phyloP scores from a whole-genome alignment of 2,329 filamentous ascomycete species.

The Colletotrichum nymphaeae region DNA sequence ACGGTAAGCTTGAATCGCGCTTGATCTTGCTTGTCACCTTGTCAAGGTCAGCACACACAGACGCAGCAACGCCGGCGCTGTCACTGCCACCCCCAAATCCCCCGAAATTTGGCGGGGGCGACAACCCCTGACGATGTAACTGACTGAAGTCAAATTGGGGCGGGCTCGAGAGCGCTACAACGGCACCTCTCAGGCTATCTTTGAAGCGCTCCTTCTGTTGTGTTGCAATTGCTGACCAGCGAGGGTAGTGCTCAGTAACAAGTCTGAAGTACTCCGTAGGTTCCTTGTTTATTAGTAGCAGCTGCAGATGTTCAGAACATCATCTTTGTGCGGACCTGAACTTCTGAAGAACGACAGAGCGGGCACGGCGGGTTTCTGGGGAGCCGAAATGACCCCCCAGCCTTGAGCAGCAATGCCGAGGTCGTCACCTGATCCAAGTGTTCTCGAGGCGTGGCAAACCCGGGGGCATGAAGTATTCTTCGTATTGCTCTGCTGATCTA shows the following conservation, averaged over 20 bases:
- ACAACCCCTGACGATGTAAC: conserved; percentile 1
- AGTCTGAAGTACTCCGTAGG: conserved; percentile 4
- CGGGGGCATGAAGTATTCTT: conserved; percentile 7
- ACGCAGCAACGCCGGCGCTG: not conserved
- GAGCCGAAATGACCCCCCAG: conserved; percentile 7
- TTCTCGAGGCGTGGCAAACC: not conserved
- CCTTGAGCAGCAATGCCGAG: conserved; percentile 6
- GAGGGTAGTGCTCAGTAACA: not conserved
- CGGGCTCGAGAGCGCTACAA: conserved; percentile 46
- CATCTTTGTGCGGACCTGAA: not conserved
- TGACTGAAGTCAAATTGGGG: not conserved
- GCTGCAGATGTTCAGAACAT: not conserved
- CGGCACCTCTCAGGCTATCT: conserved; percentile 1
- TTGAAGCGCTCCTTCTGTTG: conserved; percentile 4
- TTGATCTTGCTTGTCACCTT: not conserved
- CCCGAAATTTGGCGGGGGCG: conserved; percentile 3
- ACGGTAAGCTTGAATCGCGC: conserved; percentile 20
- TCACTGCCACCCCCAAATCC: conserved; percentile 23
- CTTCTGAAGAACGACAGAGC: not conserved
- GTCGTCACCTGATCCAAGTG: conserved; percentile 9
- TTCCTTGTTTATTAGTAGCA: not conserved
- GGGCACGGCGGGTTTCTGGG: not conserved
- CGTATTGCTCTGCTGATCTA: conserved; percentile 2
- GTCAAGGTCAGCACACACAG: conserved; percentile 7
- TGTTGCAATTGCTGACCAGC: conserved; percentile 12